Conservation (phyloP, 768 basidiomycete genomes). For the Russula vinacea region DNA sequence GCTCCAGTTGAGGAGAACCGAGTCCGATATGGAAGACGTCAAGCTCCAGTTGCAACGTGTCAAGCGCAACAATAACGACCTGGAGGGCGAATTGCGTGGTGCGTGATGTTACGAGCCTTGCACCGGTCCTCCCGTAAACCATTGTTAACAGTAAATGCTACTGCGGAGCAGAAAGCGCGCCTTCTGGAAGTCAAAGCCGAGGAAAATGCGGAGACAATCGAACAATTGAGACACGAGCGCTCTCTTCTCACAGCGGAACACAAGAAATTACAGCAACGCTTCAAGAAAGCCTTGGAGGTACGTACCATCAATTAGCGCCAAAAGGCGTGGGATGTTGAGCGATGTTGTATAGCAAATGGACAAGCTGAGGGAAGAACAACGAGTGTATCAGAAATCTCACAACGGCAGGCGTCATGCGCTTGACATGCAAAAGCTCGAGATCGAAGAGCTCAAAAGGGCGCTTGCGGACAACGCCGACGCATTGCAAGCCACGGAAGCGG, state of each 20-base stretch:
- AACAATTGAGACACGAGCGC: conserved; percentile 75
- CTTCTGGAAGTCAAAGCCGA: conserved; percentile 62
- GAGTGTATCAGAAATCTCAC: conserved; percentile 60
- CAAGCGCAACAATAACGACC: conserved; percentile 69
- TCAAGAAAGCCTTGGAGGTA: conserved; percentile 66
- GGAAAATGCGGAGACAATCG: conserved; percentile 68
- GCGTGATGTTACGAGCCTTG: conserved; percentile 30
- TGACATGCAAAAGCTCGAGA: conserved; percentile 65
- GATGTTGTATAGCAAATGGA: conserved; percentile 49
- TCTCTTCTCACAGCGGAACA: conserved; percentile 65
- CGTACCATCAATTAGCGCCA: conserved; percentile 27
- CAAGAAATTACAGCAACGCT: conserved; percentile 67
- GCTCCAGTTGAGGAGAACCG: conserved; percentile 63
- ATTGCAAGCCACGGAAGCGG: conserved; percentile 59
- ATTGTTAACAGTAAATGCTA: conserved; percentile 50
- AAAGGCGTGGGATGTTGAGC: not conserved
- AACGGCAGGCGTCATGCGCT: conserved; percentile 71
- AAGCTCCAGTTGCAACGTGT: conserved; percentile 61
- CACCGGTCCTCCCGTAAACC: conserved; percentile 1
- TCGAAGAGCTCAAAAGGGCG: conserved; percentile 70
- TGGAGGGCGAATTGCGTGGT: conserved; percentile 76
- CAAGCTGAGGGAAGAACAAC: conserved; percentile 59
- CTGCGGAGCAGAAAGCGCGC: conserved; percentile 70
- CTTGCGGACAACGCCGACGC: conserved; percentile 58
- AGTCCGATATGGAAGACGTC: conserved; percentile 77